These are phyloP conservation scores for Adansonia gregorii DNA, from an alignment of 441 rosid genomes.

Conservation along the genomic window DNA sequence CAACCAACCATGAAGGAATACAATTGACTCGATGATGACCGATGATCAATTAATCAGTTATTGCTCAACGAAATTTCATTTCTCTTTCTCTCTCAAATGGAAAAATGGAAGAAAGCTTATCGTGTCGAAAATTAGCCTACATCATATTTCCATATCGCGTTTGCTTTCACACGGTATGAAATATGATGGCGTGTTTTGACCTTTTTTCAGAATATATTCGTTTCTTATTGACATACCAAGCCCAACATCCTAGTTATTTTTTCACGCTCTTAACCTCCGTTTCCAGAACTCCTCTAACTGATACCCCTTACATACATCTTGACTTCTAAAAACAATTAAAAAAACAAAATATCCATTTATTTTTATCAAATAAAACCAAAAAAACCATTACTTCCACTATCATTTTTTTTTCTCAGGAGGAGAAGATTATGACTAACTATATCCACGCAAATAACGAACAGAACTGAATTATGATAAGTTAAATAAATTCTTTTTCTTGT, in stretches of 20 bases:
- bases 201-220: too few species aligned
- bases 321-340: background rate
- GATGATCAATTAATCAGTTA: background rate
- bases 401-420: background rate
- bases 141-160: too few species aligned
- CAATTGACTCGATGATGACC: background rate
- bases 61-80: background rate
- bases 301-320: background rate
- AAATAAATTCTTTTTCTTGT: background rate
- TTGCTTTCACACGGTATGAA: too few species aligned
- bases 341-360: too few species aligned
- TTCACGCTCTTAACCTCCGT: background rate
- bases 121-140: too few species aligned
- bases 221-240: too few species aligned
- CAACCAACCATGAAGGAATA: too few species aligned
- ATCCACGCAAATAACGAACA: background rate
- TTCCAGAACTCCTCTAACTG: background rate
- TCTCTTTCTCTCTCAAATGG: background rate
- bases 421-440: slow-evolving; percentile 33
- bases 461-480: background rate
- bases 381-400: too few species aligned
- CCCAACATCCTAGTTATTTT: too few species aligned
- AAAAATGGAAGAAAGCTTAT: background rate
- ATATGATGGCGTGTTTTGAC: too few species aligned
- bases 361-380: too few species aligned